A percentile compares a stretch with the other conserved stretches of the same genome.
Evolutionary conservation across 1,139 yeast genomes (phyloP).

Genomic region (Geotrichum histeridarum): DNA sequence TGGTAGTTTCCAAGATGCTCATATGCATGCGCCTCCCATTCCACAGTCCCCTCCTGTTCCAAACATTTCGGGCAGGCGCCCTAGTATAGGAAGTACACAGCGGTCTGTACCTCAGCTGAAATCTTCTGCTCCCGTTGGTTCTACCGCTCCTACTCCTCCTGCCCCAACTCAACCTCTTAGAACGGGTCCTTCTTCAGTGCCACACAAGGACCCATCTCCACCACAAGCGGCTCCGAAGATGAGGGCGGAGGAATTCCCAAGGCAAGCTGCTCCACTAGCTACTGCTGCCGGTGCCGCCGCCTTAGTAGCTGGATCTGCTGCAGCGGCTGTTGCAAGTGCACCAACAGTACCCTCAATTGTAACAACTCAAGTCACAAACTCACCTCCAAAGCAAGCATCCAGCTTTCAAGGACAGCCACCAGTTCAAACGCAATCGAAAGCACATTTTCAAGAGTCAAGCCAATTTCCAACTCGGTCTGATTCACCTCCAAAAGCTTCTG

Average conservation of each 20-base stretch:
- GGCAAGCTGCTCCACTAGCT: neutral
- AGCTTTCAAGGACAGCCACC: neutral
- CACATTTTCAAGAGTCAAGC: no score
- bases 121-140: neutral
- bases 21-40: conserved; percentile 5
- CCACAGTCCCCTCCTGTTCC: conserved; percentile 1
- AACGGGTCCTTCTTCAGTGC: neutral
- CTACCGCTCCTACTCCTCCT: neutral
- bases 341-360: neutral
- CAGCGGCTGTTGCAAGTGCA: neutral
- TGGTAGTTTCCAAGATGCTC: neutral
- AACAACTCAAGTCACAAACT: neutral
- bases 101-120: neutral
- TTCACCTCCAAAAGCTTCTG: neutral
- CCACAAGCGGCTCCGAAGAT: neutral
- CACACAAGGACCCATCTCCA: neutral
- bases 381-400: neutral
- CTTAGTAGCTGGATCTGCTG: neutral
- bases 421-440: no score
- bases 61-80: neutral
- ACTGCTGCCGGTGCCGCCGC: neutral
- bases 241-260: neutral
- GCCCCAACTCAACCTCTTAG: neutral
- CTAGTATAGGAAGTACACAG: conserved; percentile 3
- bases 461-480: no score